phyloP scores from a whole-genome alignment of 2,329 filamentous ascomycete genomes.

The Penicillium thymicola region DNA sequence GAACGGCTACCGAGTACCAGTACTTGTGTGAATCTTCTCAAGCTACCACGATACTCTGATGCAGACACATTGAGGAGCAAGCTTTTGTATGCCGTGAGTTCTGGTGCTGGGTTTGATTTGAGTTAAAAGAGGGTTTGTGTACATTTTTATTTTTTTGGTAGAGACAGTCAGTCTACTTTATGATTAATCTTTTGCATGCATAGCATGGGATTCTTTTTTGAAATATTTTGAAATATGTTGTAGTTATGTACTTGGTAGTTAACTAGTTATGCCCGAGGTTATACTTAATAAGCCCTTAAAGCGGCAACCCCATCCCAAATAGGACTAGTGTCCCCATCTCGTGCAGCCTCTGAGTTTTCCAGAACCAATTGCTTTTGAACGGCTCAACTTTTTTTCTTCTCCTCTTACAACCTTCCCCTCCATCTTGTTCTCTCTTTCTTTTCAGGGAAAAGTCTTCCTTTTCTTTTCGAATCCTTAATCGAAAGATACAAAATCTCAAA shows the following conservation, averaged over 20 bases:
- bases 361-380: conserved; percentile 27
- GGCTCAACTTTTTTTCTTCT: conserved; percentile 28
- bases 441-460: conserved; percentile 26
- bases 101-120: conserved; percentile 88
- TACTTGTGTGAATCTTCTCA: conserved; percentile 92
- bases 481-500: conserved; percentile 34
- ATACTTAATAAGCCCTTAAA: conserved; percentile 18
- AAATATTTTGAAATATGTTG: too few species aligned
- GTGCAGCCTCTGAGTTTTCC: conserved; percentile 34
- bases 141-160: conserved; percentile 1
- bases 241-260: too few species aligned
- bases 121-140: conserved; percentile 24
- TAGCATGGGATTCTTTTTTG: conserved; percentile 25
- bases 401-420: conserved; percentile 19
- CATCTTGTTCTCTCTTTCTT: conserved; percentile 25
- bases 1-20: conserved; percentile 83
- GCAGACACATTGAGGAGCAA: conserved; percentile 69
- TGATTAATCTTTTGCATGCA: conserved; percentile 20
- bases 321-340: conserved; percentile 23
- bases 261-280: neutral
- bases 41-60: conserved; percentile 76
- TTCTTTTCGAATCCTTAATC: conserved; percentile 32
- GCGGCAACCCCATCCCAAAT: conserved; percentile 16
- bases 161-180: neutral
- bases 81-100: conserved; percentile 82